Evolutionary conservation across 2,329 filamentous ascomycete species (phyloP), one percentile per base, ranked within the genome.

Genomic region (Xylaria sp.): DNA sequence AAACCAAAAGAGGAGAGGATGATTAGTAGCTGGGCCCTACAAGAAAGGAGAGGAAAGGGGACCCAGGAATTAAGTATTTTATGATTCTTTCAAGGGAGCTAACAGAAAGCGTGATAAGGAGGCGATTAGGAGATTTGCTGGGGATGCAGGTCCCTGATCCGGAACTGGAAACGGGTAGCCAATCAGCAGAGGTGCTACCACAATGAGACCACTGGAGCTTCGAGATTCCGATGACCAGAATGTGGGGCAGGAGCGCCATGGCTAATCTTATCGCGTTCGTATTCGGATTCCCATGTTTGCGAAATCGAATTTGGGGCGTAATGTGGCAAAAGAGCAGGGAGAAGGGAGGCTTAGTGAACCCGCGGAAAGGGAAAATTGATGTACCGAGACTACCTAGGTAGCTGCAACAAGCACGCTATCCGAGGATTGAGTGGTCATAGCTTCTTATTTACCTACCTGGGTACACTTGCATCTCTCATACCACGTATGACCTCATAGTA

Each of bases 201-300:
- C 72, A 66, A 78, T 78, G 73, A 75, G 69, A 57, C 76, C 76
- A 78, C 75, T 72, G 74, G 75, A 74, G 70, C 75, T 71, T 74
- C 43, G 68, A 62, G 59, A 36, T 76, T 71, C 74, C 75, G 75
- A 60, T 66, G 20, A 3, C 10, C n/a, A 62, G 57, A 57, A 23
- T 57, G 64, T 64, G 70, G 64, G 60, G 56, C 67, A 36, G 12
- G 8, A 28, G 9, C 33, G 25, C 49, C 52, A n/a, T 49, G 54
- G 46, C 33, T 51, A 66, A 71, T 69, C 68, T 62, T 51, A 63
- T 64, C 64, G 69, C 65, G 65, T 69, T 71, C 69, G 69, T 71
- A 71, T 71, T 71, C 70, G 70, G 67, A 64, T 68, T 65, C 43
- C 28, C 33, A 55, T 59, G 20, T 43, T 20, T 15, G 28, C n/a